Base-by-base conservation (phyloP, 352 stramenopile genomes). In the Phytophthora ohioensis region DNA sequence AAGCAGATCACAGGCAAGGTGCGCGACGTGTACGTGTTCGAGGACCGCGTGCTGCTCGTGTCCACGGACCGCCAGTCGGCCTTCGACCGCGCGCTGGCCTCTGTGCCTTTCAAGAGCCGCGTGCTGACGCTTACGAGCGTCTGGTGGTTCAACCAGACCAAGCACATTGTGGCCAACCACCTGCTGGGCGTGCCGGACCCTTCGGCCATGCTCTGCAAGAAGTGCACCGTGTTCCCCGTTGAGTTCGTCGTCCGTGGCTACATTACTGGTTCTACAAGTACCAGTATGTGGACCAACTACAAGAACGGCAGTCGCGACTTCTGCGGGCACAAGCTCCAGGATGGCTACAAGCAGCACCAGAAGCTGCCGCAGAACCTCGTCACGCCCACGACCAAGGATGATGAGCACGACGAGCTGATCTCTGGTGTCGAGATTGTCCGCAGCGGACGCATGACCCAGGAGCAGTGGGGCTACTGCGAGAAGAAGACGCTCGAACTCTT, bases 261-360 rank as follows among this genome's bases (percentile, higher is more conserved):
- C 98, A 90, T 97, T 57, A 99, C 96, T 10, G 98, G 98, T 57
- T 99, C 95, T 4, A 99, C 98, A 1, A 97, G 88, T 47, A 99
- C 98, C 42, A 99, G 97, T 32, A 98, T 99, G 82, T 99, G 97
- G 97, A 99, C 98, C 51, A 98, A 99, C 84, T 99, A 99, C 85
- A 88, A 92, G 64, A 96, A 98, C 60, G 97, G 98, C 32, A 70
- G 95, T 45, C 89, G 97, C 49, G 90, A 97, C 41, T 99, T 99
- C 80, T 99, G 98, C 81, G 98, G 98, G 49, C 91, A 99, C 80
- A 76, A 82, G 54, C 87, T 99, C 31, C 84, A 81, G 12, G 95
- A 98, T 34, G 98, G 97, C 27, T 97, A 98, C 78, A 76, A 82
- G 21, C 99, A 99, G 89, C 99, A 99, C 84, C 90, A 99, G 85